Evolutionary conservation across 768 basidiomycete genomes (phyloP).

Genomic region (Hypholoma sublateritium): DNA sequence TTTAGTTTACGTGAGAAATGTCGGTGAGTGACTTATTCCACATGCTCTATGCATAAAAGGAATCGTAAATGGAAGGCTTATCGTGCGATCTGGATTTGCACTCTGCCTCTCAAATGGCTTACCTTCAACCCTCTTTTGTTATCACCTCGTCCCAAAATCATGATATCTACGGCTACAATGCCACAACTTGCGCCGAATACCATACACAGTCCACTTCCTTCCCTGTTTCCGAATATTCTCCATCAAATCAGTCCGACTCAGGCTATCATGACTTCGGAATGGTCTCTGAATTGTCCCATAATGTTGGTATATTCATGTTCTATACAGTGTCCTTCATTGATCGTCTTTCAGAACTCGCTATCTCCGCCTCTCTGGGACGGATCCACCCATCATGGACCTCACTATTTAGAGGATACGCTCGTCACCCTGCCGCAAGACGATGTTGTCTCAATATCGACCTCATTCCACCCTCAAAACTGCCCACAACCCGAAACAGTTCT

Average conservation of each 20-base stretch:
- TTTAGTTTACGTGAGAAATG: too few species aligned
- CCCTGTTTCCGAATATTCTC: not conserved
- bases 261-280: too few species aligned
- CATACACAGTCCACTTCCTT: not conserved
- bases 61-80: too few species aligned
- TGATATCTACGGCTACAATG: too few species aligned
- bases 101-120: too few species aligned
- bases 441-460: constrained; percentile 25
- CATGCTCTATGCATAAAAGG: too few species aligned
- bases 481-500: constrained; percentile 33
- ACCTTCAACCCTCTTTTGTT: too few species aligned
- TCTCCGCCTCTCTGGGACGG: not conserved
- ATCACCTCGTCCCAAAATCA: too few species aligned
- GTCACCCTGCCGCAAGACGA: not conserved
- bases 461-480: constrained; percentile 23
- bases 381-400: not conserved
- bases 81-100: too few species aligned
- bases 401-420: not conserved
- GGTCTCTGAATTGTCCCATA: not conserved
- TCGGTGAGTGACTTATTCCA: too few species aligned
- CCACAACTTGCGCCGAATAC: not conserved
- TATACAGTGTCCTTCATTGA: not conserved
- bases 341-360: not conserved
- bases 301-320: not conserved
- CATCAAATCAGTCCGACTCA: not conserved